Evolutionary conservation across 140 eudicot species (phyloP), one percentile per base, ranked within the genome.

Genomic region (Stevia rebaudiana): DNA sequence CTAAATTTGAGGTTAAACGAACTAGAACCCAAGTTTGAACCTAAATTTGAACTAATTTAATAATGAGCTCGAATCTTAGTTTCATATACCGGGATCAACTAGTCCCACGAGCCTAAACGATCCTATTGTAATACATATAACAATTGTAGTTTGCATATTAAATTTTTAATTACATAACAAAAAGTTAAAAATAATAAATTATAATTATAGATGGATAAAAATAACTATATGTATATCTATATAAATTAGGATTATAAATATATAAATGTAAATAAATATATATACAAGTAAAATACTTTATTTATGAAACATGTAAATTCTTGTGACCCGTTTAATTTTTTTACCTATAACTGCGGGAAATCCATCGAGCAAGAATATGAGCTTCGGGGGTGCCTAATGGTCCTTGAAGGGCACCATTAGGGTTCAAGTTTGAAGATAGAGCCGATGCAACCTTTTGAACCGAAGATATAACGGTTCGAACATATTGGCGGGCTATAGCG

Each of bases 371-470:
- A 42, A 88, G 70, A 52, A 84, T 75, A 13, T 76, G 85, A 24
- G 95, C 94, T 74, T 88, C 95, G 0, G 94, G 95, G 42, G 90
- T 68, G 0, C 95, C 94, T 16, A 86, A 78, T 3, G 86, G 74
- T 1, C 79, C 48, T 48, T 79, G 87, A 36, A 84, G 94, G n/a
- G 77, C 76, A n/a, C 76, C 43, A 12, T 65, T 70, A 4, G 75
- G 61, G 77, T 68, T 67, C 50, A 68, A 60, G 17, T 68, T 82
- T 0, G 89, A 81, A 24, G 95, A 74, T 42, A 88, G 70, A 21
- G 95, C 94, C 67, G 79, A 77, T 57, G 95, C 89, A 48, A 84
- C 95, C 77, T 86, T 78, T 65, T 88, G 95, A 53, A 88, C 94
- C 1, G 95, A 88, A 36, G 83, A 54, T 50, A 88, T 84, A 11